Evolutionary conservation across 768 basidiomycete species (phyloP).

Genomic region (Suillus spraguei): DNA sequence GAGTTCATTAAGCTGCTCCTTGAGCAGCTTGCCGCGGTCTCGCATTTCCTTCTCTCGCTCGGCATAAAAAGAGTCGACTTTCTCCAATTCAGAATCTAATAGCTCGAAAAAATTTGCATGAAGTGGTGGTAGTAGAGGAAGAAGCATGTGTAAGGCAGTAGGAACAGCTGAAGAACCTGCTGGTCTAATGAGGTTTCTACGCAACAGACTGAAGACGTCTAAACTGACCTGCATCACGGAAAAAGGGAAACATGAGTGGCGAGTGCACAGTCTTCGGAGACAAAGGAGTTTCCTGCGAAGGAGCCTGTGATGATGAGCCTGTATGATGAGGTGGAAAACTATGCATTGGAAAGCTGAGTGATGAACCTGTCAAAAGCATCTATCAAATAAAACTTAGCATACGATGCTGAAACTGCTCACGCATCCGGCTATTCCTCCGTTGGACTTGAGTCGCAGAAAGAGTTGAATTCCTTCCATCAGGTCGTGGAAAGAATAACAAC

Average conservation of each 20-base stretch:
- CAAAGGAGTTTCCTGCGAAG: conserved; percentile 15
- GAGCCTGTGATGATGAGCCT: conserved; percentile 14
- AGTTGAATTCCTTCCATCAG: neutral
- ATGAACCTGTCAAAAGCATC: conserved; percentile 12
- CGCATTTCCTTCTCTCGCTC: conserved; percentile 68
- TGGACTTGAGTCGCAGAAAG: neutral
- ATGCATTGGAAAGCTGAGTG: conserved; percentile 17
- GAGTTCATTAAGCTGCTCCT: conserved; percentile 75
- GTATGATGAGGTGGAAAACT: conserved; percentile 10
- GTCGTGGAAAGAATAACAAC: neutral
- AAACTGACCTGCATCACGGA: conserved; percentile 18
- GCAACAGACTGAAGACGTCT: neutral
- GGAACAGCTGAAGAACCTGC: conserved; percentile 19
- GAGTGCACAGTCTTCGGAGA: conserved; percentile 12
- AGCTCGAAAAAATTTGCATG: conserved; percentile 76
- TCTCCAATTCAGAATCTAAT: conserved; percentile 79
- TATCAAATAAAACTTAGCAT: neutral
- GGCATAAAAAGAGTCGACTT: conserved; percentile 83
- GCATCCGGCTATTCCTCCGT: conserved; percentile 8
- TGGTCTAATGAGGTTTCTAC: neutral
- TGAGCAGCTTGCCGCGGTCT: conserved; percentile 47
- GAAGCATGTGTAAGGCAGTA: conserved; percentile 47
- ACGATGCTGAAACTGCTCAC: conserved; percentile 15
- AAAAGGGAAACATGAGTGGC: conserved; percentile 12
- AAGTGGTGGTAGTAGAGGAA: conserved; percentile 56